These are phyloP conservation scores for Alternaria gaisen DNA, from an alignment of 2,329 filamentous ascomycete species.

Conservation along the genomic window DNA sequence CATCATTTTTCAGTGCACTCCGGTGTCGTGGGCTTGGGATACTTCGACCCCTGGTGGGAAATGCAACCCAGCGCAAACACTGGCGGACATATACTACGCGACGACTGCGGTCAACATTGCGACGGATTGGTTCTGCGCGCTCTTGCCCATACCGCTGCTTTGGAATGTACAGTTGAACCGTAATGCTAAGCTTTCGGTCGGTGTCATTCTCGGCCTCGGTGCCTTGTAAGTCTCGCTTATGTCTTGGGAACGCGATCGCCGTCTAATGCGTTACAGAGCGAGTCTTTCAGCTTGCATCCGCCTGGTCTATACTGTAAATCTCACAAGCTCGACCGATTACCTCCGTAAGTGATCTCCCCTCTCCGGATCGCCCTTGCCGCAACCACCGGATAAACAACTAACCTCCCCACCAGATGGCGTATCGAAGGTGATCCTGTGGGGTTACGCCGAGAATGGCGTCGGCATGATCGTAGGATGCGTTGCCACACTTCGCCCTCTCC, in stretches of 20 bases:
- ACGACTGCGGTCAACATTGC: constrained; percentile 17
- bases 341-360: constrained; percentile 5
- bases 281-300: constrained; percentile 18
- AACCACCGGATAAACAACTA: not conserved
- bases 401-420: constrained; percentile 6
- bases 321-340: constrained; percentile 13
- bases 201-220: constrained; percentile 19
- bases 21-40: constrained; percentile 16
- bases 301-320: constrained; percentile 15
- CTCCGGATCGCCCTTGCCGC: not conserved
- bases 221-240: constrained; percentile 18
- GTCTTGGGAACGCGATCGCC: constrained; percentile 5
- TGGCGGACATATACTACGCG: constrained; percentile 17
- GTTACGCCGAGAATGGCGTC: constrained; percentile 15
- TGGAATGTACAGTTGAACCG: constrained; percentile 18
- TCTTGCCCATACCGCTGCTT: constrained; percentile 15
- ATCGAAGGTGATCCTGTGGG: constrained; percentile 15
- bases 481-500: constrained; percentile 16
- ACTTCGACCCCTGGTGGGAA: constrained; percentile 15
- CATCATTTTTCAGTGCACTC: constrained; percentile 16
- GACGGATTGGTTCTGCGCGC: constrained; percentile 18
- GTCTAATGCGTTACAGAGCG: constrained; percentile 7
- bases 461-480: constrained; percentile 18
- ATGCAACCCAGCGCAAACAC: constrained; percentile 13
- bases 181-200: constrained; percentile 19